Conservation (phyloP, 208 protist genomes). For the Herpetomonas tarakana region DNA sequence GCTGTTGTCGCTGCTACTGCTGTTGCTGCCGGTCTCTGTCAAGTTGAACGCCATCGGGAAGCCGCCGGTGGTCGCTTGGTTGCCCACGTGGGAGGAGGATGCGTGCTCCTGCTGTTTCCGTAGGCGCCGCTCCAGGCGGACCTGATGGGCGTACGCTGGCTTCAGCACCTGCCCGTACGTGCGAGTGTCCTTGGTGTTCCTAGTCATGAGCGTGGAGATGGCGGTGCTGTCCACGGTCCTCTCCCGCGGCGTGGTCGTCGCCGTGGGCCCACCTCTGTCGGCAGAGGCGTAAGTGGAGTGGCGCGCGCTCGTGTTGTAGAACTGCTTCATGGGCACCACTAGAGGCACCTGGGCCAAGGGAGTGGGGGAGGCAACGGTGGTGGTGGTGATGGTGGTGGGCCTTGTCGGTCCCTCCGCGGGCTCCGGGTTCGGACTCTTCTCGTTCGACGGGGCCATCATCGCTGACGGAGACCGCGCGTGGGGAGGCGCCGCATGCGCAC, state of each 20-base stretch:
- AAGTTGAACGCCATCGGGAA: no score
- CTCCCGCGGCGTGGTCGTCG: neutral
- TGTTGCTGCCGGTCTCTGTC: no score
- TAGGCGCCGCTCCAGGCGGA: neutral
- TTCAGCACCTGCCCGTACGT: neutral
- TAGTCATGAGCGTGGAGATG: conserved; percentile 2
- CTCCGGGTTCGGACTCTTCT: neutral
- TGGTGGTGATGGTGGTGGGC: neutral
- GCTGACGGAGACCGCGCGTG: no score
- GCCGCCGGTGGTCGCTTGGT: neutral
- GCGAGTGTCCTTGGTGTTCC: neutral
- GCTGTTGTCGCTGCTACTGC: no score
- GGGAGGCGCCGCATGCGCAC: no score
- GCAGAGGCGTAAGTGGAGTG: neutral
- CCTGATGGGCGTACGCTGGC: neutral
- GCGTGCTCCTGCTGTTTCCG: neutral
- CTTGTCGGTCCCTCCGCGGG: no score
- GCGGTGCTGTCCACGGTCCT: neutral
- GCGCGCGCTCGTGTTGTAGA: neutral
- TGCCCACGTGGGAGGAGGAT: neutral
- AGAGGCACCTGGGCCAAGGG: no score
- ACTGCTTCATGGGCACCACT: neutral
- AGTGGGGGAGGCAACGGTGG: neutral
- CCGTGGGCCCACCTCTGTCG: neutral
- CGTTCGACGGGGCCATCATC: neutral